Evolutionary conservation across 108 stramenopile species (phyloP), one percentile per base, ranked within the genome.

Genomic region (Fistulifera solaris): DNA sequence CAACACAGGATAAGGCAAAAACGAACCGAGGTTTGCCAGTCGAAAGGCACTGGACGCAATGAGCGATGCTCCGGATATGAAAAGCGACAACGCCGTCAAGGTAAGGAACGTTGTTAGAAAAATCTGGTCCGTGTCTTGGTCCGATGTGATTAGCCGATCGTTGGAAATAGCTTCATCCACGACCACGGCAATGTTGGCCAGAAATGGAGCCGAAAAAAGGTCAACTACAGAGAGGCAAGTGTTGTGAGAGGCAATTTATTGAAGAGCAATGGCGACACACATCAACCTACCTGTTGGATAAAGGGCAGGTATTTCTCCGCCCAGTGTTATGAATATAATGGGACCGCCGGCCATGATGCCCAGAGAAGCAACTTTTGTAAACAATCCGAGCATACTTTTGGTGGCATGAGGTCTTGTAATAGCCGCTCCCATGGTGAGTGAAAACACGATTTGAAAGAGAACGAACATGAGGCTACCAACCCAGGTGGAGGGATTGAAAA

Each of bases 151-250:
- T 42, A 13, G 51, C 16, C 17, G 45, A 11, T 41, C 25, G 10
- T 68, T 38, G 41, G 62, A 45, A 40, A 87, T 51, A 13, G 58
- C 62, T 27, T 73, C 68, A 42, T 87, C 85, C 23, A 87, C 62
- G 40, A 60, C 68, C n/a, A 54, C 50, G 16, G 81, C 81, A 42
- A 83, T 61, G 23, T 73, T 53, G 14, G 85, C 85, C 28, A 87
- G 38, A 52, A 87, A 83, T 6, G 85, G 81, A 17, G 85, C 85
- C 58, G 80, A 27, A 55, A 87, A 87, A 57, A 87, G 54, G 52
- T 87, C 85, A 1, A 47, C 31, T 35, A 35, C 31, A 8, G 6
- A 35, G 31, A 35, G 3, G 8, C 3, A 35, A 35, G 3, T 35
- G 31, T 8, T 8, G 8, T 35, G 31, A 35, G 31, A 35, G 8